These are phyloP conservation scores for Leccinum aurantiacum DNA, from an alignment of 768 basidiomycete species.

Conservation along the genomic window DNA sequence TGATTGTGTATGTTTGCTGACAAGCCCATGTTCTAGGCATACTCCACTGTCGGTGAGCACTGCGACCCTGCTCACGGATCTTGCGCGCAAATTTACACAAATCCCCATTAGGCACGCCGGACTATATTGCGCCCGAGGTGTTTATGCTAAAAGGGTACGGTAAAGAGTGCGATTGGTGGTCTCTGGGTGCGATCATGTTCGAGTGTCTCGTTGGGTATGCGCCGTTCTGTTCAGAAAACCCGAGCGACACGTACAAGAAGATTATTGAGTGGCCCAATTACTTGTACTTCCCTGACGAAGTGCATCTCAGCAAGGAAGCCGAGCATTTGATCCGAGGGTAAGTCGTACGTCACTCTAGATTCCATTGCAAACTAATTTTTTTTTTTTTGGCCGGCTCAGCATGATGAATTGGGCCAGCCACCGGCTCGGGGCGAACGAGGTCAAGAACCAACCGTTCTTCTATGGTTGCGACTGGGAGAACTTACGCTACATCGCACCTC, in stretches of 20 bases:
- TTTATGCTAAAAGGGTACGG: constrained; percentile 97
- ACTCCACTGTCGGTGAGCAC: constrained; percentile 72
- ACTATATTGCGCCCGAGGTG: constrained; percentile 93
- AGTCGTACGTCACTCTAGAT: constrained; percentile 21
- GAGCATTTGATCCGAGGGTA: constrained; percentile 88
- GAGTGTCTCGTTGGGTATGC: constrained; percentile 98
- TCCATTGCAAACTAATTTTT: constrained; percentile 4
- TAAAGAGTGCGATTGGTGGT: constrained; percentile 99
- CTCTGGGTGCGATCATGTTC: constrained; percentile 97
- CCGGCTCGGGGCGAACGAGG: constrained; percentile 77
- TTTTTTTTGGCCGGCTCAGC: constrained; percentile 35
- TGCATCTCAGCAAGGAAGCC: constrained; percentile 88
- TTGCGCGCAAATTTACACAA: constrained; percentile 1
- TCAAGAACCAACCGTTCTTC: constrained; percentile 94
- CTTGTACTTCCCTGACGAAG: constrained; percentile 92
- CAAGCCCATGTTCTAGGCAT: constrained; percentile 58
- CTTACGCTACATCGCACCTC: constrained; percentile 91
- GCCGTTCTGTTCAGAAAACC: constrained; percentile 96
- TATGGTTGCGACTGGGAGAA: constrained; percentile 93
- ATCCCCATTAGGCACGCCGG: constrained; percentile 29
- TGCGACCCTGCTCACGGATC: neutral
- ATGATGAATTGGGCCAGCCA: constrained; percentile 84
- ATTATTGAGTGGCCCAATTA: constrained; percentile 95
- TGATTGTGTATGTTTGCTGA: constrained; percentile 4
- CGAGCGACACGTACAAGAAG: constrained; percentile 97